phyloP scores from a whole-genome alignment of 306 rosid species.

The Ammopiptanthus mongolicus region DNA sequence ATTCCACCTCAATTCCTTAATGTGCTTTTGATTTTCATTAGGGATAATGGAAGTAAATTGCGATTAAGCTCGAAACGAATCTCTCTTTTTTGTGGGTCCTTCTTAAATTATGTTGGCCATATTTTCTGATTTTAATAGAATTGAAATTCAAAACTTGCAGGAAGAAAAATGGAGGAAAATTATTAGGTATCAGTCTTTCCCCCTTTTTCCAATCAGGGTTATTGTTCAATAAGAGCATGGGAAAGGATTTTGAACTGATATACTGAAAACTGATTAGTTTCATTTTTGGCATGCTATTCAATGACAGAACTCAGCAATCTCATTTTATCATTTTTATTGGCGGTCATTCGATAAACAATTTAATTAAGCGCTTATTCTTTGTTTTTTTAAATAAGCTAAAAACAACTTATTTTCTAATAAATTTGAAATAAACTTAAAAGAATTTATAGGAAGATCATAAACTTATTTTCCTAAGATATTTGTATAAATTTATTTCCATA shows the following conservation, averaged over 20 bases:
- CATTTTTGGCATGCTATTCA: not conserved
- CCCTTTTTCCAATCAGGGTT: too few relatives aligned
- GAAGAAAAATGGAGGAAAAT: not conserved
- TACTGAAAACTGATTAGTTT: not conserved
- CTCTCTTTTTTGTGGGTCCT: not conserved
- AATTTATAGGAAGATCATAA: too few relatives aligned
- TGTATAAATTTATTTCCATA: too few relatives aligned
- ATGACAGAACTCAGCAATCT: not conserved
- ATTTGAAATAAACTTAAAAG: too few relatives aligned
- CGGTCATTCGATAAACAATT: too few relatives aligned
- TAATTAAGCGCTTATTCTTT: too few relatives aligned
- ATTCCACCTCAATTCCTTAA: too few relatives aligned
- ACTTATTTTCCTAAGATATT: too few relatives aligned
- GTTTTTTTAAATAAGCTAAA: too few relatives aligned
- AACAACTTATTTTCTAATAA: too few relatives aligned
- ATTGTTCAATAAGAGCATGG: not conserved
- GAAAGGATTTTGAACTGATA: not conserved
- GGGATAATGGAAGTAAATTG: not conserved
- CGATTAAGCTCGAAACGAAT: not conserved
- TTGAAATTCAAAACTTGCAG: not conserved
- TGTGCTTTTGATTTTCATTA: not conserved
- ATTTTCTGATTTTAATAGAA: not conserved
- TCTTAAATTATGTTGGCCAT: not conserved
- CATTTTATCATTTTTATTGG: too few relatives aligned
- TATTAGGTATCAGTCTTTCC: too few relatives aligned